Base-by-base conservation (phyloP, 139 green algal genomes). In the Picochlorum sp. region DNA sequence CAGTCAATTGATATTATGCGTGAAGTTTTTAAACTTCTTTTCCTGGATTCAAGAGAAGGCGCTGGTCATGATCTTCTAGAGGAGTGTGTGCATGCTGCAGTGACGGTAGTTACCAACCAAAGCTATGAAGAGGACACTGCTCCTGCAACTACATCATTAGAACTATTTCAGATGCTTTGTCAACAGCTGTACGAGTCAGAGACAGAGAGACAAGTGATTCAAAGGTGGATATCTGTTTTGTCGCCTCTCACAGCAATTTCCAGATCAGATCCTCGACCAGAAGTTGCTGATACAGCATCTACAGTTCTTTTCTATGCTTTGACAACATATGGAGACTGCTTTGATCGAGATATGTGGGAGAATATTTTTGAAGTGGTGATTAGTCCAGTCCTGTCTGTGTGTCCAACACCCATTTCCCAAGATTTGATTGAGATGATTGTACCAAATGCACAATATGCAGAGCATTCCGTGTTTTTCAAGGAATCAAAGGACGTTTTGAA, bases 181-280 rank as follows among this genome's bases (percentile, higher is more conserved):
- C 57, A 65, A 16, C 57, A 63, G n/a, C 45, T 77, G 45, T 57
- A 54, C 11, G 57, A 73, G 24, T 63, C 56, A 7, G 2, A 44
- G 9, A 45, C 18, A 41, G 6, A 38, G 34, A 18, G 20, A 47
- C 16, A 4, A 20, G 57, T 20, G 15, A 49, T 30, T 26, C 52
- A 41, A 49, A 63, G 41, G 55, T 99, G 94, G 94, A 95, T 97
- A 75, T 87, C 88, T 7, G 74, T 99, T 64, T 84, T 99, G 38
- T 89, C 86, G 6, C 91, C 92, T 8, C 80, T 99, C 14, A 90
- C 79, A 4, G 90, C 97, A 71, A 79, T 98, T n/a, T 93, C 94
- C 0, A 59, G 61, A 16, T 95, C 95, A 70, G 94, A 98, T 77
- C 84, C 86, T 4, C 77, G 90, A 9, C 76, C 78, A 0, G 84